Percentiles rank a stretch among this genome's conserved stretches.
Evolutionary conservation across 2,329 filamentous ascomycete genomes (phyloP).

Genomic region (Sclerotinia trifoliorum): DNA sequence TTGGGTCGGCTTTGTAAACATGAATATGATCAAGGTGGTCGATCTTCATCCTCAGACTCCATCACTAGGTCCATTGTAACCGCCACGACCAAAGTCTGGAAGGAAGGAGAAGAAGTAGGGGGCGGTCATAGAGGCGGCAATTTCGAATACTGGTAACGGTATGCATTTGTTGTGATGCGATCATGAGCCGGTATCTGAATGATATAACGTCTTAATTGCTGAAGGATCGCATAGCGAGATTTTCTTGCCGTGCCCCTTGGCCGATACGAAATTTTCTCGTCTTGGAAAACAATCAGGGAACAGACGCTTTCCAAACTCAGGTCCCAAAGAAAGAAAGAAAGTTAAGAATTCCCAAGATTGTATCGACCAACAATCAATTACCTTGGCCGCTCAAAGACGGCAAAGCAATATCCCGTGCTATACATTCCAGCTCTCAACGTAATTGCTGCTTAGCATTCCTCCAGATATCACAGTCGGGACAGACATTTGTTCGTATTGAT

Average conservation of each 20-base stretch:
- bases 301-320: neutral
- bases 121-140: neutral
- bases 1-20: neutral
- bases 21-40: neutral
- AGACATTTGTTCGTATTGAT: neutral
- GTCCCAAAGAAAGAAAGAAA: neutral
- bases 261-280: neutral
- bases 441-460: neutral
- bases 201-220: neutral
- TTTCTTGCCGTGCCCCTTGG: neutral
- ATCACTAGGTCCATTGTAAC: constrained; percentile 5
- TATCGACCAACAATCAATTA: neutral
- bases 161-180: neutral
- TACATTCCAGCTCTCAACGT: neutral
- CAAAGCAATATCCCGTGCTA: neutral
- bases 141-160: neutral
- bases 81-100: neutral
- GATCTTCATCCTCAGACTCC: neutral
- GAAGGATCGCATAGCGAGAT: neutral
- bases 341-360: neutral
- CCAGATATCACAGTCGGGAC: neutral
- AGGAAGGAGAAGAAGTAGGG: neutral
- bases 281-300: neutral
- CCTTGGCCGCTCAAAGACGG: neutral
- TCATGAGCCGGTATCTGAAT: neutral